These are phyloP conservation scores for Metarhizium rileyi DNA, from an alignment of 2,329 filamentous ascomycete genomes.

Conservation along the genomic window DNA sequence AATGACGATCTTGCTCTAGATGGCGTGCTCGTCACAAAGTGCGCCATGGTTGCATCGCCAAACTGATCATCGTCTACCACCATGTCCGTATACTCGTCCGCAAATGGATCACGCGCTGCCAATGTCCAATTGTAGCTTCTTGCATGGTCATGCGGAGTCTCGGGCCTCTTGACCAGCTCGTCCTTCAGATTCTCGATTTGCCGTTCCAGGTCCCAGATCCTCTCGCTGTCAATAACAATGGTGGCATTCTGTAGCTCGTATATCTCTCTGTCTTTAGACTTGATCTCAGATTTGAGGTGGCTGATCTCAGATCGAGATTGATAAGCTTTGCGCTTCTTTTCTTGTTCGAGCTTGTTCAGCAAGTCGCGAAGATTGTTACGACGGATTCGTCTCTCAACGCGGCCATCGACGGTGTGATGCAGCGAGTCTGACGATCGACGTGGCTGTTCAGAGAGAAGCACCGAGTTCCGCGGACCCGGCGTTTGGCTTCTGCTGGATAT, in stretches of 20 bases:
- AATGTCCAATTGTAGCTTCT: conserved; percentile 40
- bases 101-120: conserved; percentile 37
- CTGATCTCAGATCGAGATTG: conserved; percentile 37
- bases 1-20: conserved; percentile 36
- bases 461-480: conserved; percentile 6
- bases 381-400: conserved; percentile 46
- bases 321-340: conserved; percentile 31
- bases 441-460: conserved; percentile 21
- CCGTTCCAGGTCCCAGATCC: conserved; percentile 31
- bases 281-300: conserved; percentile 37
- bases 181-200: conserved; percentile 27
- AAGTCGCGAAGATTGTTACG: conserved; percentile 49
- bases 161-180: conserved; percentile 20
- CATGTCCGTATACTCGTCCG: conserved; percentile 31
- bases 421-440: conserved; percentile 24
- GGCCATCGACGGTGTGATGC: conserved; percentile 45
- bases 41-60: conserved; percentile 40
- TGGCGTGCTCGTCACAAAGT: conserved; percentile 43
- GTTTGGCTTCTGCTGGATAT: conserved; percentile 10
- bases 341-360: conserved; percentile 41
- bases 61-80: conserved; percentile 31
- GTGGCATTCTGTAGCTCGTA: conserved; percentile 42
- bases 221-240: conserved; percentile 36
- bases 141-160: neutral
- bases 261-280: conserved; percentile 42